These are phyloP conservation scores for Calocybe gambosa DNA, from an alignment of 1,284 basidiomycete genomes.

Conservation along the genomic window DNA sequence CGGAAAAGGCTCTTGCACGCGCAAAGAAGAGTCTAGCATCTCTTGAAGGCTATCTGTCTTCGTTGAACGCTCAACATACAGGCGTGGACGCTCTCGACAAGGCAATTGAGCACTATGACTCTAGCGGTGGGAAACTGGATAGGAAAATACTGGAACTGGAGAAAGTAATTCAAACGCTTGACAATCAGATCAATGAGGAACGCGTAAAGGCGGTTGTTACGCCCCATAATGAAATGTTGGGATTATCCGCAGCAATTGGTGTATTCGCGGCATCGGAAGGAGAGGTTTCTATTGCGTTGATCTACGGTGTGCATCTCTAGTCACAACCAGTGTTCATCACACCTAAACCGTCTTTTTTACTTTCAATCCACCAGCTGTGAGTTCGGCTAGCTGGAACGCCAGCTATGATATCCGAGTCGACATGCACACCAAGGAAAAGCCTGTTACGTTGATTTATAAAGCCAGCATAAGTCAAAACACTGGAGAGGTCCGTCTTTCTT, in stretches of 20 bases:
- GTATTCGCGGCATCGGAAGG: slow-evolving; percentile 21
- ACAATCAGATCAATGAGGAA: slow-evolving; percentile 13
- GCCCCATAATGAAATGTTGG: slow-evolving; percentile 2
- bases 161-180: slow-evolving; percentile 11
- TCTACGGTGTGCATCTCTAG: slow-evolving; percentile 26
- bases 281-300: slow-evolving; percentile 26
- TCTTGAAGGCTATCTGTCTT: slow-evolving; percentile 21
- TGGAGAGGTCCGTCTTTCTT: neutral
- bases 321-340: neutral
- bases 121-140: slow-evolving; percentile 15
- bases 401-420: slow-evolving; percentile 36
- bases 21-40: slow-evolving; percentile 15
- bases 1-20: slow-evolving; percentile 21
- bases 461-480: slow-evolving; percentile 21
- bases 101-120: slow-evolving; percentile 16
- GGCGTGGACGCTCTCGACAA: slow-evolving; percentile 9
- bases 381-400: slow-evolving; percentile 28
- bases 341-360: neutral
- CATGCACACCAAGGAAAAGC: slow-evolving; percentile 25
- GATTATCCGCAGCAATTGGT: slow-evolving; percentile 17
- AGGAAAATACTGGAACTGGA: slow-evolving; percentile 13
- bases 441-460: slow-evolving; percentile 32
- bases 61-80: slow-evolving; percentile 17
- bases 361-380: slow-evolving; percentile 23
- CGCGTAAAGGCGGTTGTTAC: slow-evolving; percentile 2